A percentile compares a stretch with the other conserved stretches of the same genome.
phyloP scores from a whole-genome alignment of 1,139 yeast genomes.

The Saccharomyces hybrid region DNA sequence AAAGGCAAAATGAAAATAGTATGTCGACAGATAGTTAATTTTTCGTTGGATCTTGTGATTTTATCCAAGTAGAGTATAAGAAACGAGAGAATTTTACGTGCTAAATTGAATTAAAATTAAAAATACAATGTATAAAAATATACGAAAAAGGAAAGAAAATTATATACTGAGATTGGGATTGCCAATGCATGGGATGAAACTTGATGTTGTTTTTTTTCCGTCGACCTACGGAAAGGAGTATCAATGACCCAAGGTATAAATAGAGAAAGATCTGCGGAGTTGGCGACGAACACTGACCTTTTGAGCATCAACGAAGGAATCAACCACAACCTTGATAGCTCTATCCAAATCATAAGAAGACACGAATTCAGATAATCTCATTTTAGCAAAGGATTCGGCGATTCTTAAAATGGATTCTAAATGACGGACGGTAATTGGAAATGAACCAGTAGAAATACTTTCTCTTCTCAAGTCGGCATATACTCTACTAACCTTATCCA shows the following conservation, averaged over 20 bases:
- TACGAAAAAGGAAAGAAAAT: neutral
- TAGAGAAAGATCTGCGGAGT: conserved; percentile 77
- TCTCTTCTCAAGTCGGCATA: conserved; percentile 92
- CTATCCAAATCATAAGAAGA: conserved; percentile 78
- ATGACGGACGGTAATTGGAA: conserved; percentile 97
- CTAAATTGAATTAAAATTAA: neutral
- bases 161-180: neutral
- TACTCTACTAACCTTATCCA: conserved; percentile 85
- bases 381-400: conserved; percentile 90
- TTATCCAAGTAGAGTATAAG: no score
- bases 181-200: neutral
- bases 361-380: conserved; percentile 90
- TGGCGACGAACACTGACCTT: conserved; percentile 85
- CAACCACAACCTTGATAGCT: conserved; percentile 86
- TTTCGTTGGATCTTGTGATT: neutral
- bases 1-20: neutral
- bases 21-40: neutral
- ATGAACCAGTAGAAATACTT: conserved; percentile 84
- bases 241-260: conserved; percentile 47
- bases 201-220: no score
- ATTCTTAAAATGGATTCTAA: conserved; percentile 89
- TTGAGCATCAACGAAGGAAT: conserved; percentile 92
- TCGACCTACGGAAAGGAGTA: no score
- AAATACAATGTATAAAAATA: neutral
- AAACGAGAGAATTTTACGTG: neutral